Evolutionary conservation across 1,139 yeast species (phyloP).

Genomic region (Sugiyamaella japonica): DNA sequence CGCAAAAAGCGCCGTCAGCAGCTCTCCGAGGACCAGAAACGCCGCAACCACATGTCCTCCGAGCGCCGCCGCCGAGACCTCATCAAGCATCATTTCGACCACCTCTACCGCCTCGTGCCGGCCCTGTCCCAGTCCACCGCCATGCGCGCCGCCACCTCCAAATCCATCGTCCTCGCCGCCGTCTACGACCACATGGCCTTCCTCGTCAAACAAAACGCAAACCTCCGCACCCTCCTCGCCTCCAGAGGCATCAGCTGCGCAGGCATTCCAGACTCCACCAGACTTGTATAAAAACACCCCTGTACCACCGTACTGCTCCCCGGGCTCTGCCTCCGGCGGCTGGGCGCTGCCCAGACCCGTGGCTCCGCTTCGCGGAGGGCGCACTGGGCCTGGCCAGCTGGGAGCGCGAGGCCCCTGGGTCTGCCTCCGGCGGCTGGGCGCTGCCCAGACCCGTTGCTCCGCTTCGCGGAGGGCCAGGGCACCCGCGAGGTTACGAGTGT

Average conservation of each 20-base stretch:
- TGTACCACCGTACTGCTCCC: not conserved
- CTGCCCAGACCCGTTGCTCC: no score
- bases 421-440: no score
- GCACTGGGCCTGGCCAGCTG: no score
- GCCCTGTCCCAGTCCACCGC: constrained; percentile 27
- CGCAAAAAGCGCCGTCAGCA: constrained; percentile 40
- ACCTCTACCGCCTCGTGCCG: constrained; percentile 43
- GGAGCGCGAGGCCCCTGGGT: no score
- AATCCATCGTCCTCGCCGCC: constrained; percentile 42
- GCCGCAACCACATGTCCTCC: constrained; percentile 68
- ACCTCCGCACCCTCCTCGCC: not conserved
- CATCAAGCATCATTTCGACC: constrained; percentile 53
- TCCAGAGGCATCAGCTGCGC: not conserved
- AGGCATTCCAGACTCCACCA: not conserved
- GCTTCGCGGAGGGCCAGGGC: no score
- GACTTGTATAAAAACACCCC: not conserved
- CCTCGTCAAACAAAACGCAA: not conserved
- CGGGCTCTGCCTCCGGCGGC: not conserved
- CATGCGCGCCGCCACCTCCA: constrained; percentile 41
- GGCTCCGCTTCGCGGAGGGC: not conserved
- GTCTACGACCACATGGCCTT: constrained; percentile 32
- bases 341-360: constrained; percentile 3
- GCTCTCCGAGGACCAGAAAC: constrained; percentile 65
- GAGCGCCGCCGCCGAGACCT: constrained; percentile 74
- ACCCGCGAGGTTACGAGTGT: no score